Base-by-base conservation (phyloP, 805 yeast genomes). In the Metschnikowia colocasiae region DNA sequence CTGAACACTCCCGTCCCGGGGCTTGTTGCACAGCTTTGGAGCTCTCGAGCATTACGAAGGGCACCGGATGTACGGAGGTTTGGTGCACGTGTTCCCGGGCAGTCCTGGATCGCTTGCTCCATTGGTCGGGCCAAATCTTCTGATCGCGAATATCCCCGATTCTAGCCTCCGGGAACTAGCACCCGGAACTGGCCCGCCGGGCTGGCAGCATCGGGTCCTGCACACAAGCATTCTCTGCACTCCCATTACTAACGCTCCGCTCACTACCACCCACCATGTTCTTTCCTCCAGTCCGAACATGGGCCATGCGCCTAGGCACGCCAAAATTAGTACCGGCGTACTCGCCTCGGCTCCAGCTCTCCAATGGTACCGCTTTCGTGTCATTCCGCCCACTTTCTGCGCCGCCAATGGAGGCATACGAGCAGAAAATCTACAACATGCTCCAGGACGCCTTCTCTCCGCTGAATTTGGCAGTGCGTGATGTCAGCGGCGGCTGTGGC, bases 401-500 rank as follows among this genome's bases (percentile, higher is more conserved):
- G 20, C 56, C 59, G 7, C 59, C 63, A 5, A 71, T 76, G 74
- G 83, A 74, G 51, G 81, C 74, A 15, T 83, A 83, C 58, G 96
- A 90, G 64, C 62, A 69, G 43, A 74, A 82, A 61, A 78, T 90
- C 22, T 83, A 71, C 59, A 67, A 74, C 22, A 80, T 80, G 47
- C 69, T 90, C 33, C 58, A 73, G 9, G 64, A 71, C 20, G 75
- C 75, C 46, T 78, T 92, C 40, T 55, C 70, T 6, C 97, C 99
- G 1, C 63, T 68, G 26, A 67, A 65, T 30, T 68, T 91, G 39
- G 73, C 75, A 23, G 97, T 92, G 6, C 73, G 75, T 53, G 98
- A 92, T 62, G 82, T 92, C 7, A 83, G 94, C 23, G 98, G 74
- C 16, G 99, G 99, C 0, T 94, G 99, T 68, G 99, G 99, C 1